phyloP scores from a whole-genome alignment of 2,329 filamentous ascomycete species.

The Zymoseptoria ardabiliae region DNA sequence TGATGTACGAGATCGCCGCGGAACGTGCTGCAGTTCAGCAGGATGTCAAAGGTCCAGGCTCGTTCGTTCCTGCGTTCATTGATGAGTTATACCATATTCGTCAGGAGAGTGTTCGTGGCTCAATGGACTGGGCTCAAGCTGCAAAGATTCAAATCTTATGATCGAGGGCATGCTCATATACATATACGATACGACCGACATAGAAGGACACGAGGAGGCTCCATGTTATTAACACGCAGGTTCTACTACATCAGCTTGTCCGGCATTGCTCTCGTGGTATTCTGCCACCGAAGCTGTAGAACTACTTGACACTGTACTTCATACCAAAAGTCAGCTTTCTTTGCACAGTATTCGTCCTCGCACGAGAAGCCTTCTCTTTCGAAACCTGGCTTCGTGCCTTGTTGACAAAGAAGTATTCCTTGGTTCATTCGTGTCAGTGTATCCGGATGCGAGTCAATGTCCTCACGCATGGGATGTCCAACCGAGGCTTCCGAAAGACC shows the following conservation, averaged over 20 bases:
- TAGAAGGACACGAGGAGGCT: neutral
- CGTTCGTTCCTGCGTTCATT: slow-evolving; percentile 77
- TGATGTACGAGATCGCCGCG: slow-evolving; percentile 73
- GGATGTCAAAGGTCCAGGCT: slow-evolving; percentile 71
- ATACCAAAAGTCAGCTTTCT: no score
- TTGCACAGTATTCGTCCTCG: no score
- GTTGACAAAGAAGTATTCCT: neutral
- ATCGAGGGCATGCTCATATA: neutral
- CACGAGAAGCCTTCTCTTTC: no score
- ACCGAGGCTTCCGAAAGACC: neutral
- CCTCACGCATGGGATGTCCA: neutral
- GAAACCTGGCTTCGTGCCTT: no score
- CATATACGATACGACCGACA: neutral
- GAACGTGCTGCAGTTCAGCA: slow-evolving; percentile 53
- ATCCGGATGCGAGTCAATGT: neutral
- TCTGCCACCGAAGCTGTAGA: no score
- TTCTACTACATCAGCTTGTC: no score
- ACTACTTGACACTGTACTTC: no score
- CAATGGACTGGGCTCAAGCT: slow-evolving; percentile 46
- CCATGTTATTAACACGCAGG: no score
- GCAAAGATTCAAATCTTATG: slow-evolving; percentile 41
- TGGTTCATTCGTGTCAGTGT: neutral
- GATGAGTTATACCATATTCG: slow-evolving; percentile 56
- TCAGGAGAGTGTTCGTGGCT: slow-evolving; percentile 41
- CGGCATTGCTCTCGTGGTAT: no score